A percentile compares a stretch with the other conserved stretches of the same genome.
phyloP scores from a whole-genome alignment of 495 filamentous ascomycete genomes.

The Cryomyces minteri region DNA sequence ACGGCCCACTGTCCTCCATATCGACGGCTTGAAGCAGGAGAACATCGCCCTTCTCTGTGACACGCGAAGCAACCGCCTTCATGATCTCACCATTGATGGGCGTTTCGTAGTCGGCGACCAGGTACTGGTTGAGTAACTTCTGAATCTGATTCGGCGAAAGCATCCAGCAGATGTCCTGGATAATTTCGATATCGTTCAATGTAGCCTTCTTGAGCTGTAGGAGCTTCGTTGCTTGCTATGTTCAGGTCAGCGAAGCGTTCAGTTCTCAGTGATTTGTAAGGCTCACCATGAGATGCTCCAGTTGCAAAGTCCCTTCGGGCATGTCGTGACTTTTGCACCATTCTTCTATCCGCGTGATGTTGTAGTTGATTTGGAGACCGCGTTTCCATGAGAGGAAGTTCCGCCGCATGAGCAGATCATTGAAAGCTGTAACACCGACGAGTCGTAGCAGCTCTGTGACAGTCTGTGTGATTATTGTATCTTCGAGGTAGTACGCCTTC shows the following conservation, averaged over 20 bases:
- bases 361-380: constrained; percentile 98
- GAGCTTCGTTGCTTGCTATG: constrained; percentile 91
- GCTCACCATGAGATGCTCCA: constrained; percentile 90
- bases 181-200: constrained; percentile 97
- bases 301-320: constrained; percentile 92
- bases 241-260: not conserved
- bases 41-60: constrained; percentile 97
- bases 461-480: constrained; percentile 85
- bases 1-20: constrained; percentile 99
- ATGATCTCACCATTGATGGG: constrained; percentile 99
- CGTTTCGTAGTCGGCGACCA: constrained; percentile 97
- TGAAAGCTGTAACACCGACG: constrained; percentile 97
- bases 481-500: constrained; percentile 94
- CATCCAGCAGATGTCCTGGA: constrained; percentile 99
- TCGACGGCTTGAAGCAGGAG: constrained; percentile 84
- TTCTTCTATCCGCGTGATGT: constrained; percentile 98
- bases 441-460: constrained; percentile 84
- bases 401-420: constrained; percentile 90
- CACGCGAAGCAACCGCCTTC: constrained; percentile 94
- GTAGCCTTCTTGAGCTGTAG: constrained; percentile 98
- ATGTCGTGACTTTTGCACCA: constrained; percentile 99
- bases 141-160: constrained; percentile 98
- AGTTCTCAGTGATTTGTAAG: constrained; percentile 15
- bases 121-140: constrained; percentile 95
- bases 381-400: constrained; percentile 99